These are phyloP conservation scores for Streptanthus diversifolius DNA, from an alignment of 345 rosid genomes.

Conservation along the genomic window DNA sequence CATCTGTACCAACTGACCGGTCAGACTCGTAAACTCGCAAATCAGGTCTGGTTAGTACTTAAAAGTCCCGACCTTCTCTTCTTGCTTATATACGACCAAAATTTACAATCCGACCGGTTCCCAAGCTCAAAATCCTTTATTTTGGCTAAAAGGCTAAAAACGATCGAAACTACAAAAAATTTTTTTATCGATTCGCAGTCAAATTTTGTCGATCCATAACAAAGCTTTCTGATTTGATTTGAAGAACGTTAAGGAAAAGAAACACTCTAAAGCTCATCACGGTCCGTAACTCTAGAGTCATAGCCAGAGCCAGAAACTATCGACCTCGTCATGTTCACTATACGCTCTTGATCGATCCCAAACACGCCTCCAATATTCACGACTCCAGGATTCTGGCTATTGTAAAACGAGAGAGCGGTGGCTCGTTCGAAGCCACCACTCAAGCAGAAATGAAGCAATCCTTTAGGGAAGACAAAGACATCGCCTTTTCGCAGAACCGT, in stretches of 20 bases:
- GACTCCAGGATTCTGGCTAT: slow-evolving; percentile 79
- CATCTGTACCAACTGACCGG: background rate
- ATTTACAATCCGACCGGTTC: too few species aligned
- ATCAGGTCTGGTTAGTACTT: background rate
- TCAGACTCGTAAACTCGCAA: background rate
- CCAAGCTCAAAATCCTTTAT: too few species aligned
- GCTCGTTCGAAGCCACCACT: slow-evolving; percentile 58
- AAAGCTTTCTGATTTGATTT: background rate
- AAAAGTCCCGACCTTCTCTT: too few species aligned
- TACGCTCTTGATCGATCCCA: slow-evolving; percentile 26
- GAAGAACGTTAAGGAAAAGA: background rate
- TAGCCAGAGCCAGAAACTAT: slow-evolving; percentile 27
- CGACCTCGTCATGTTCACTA: slow-evolving; percentile 33
- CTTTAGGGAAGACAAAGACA: slow-evolving; percentile 66
- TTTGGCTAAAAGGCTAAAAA: background rate
- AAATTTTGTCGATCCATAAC: background rate
- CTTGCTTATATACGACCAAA: too few species aligned
- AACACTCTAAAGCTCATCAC: slow-evolving; percentile 24
- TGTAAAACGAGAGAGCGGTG: slow-evolving; percentile 50
- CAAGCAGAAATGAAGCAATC: slow-evolving; percentile 58
- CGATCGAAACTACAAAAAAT: background rate
- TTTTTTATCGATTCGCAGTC: background rate
- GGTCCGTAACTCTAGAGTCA: background rate
- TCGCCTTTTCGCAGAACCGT: slow-evolving; percentile 49
- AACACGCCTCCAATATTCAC: slow-evolving; percentile 46